phyloP scores from a whole-genome alignment of 768 basidiomycete species.

The Phylloporus sp. region DNA sequence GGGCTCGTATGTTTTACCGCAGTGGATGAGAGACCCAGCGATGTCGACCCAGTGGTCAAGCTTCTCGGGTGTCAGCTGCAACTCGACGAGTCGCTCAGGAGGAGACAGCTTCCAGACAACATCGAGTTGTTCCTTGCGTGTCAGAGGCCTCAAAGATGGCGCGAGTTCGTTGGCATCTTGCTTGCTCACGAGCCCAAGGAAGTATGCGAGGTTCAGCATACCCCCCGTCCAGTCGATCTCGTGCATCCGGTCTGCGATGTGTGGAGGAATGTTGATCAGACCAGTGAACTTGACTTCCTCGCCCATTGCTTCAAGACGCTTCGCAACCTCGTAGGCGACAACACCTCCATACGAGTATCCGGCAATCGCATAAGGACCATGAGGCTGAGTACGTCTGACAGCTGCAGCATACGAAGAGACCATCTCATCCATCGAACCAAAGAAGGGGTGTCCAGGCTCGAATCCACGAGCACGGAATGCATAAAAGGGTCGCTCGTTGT shows the following conservation, averaged over 20 bases:
- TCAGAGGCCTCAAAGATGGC: constrained; percentile 20
- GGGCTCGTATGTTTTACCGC: constrained; percentile 28
- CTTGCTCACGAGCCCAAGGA: constrained; percentile 35
- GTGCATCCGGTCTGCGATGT: constrained; percentile 41
- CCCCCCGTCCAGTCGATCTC: constrained; percentile 41
- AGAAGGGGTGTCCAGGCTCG: constrained; percentile 36
- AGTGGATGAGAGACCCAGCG: constrained; percentile 29
- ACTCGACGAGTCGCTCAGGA: constrained; percentile 27
- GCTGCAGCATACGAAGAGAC: constrained; percentile 35
- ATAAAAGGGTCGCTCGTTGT: constrained; percentile 41
- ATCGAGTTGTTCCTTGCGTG: constrained; percentile 27
- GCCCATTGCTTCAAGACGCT: constrained; percentile 35
- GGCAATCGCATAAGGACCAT: constrained; percentile 39
- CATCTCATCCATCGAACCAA: constrained; percentile 39
- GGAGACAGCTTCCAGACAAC: constrained; percentile 27
- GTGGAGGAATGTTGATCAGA: constrained; percentile 40
- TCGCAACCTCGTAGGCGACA: constrained; percentile 41
- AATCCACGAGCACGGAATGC: constrained; percentile 46
- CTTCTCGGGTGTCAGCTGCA: constrained; percentile 23
- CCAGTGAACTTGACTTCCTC: constrained; percentile 39
- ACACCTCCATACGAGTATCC: constrained; percentile 46
- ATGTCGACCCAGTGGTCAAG: constrained; percentile 32
- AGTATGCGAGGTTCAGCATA: constrained; percentile 40
- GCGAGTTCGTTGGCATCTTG: constrained; percentile 25
- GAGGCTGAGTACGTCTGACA: constrained; percentile 33